These are phyloP conservation scores for Hypsizygus marmoreus DNA, from an alignment of 768 basidiomycete species.

Conservation along the genomic window DNA sequence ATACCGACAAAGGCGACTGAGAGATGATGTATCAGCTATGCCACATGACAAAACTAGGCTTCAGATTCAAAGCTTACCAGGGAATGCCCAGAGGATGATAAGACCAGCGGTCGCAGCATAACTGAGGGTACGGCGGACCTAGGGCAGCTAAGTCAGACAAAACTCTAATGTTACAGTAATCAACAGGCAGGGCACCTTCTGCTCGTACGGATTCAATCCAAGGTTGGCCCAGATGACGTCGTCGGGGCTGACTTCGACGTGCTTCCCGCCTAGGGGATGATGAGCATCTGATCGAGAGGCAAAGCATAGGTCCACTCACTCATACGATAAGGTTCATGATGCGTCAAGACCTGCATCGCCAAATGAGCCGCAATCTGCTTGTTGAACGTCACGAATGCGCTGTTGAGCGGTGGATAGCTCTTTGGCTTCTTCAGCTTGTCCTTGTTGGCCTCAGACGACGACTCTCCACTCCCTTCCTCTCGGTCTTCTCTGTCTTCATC, in stretches of 20 bases:
- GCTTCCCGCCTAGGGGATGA: constrained; percentile 45
- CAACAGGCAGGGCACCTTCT: constrained; percentile 40
- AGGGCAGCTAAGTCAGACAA: not conserved
- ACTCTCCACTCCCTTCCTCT: constrained; percentile 16
- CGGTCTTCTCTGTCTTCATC: constrained; percentile 9
- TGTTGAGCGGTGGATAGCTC: constrained; percentile 61
- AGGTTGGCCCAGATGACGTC: constrained; percentile 95
- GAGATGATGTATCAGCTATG: not conserved
- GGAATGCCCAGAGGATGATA: constrained; percentile 88
- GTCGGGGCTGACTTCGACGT: constrained; percentile 80
- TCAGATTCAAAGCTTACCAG: constrained; percentile 47
- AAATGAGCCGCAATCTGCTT: constrained; percentile 92
- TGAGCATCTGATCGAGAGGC: not conserved
- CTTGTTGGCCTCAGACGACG: too few relatives aligned
- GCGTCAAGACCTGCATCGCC: constrained; percentile 71
- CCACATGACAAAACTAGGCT: not conserved
- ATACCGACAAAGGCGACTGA: constrained; percentile 83
- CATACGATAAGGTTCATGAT: constrained; percentile 88
- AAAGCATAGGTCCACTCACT: constrained; percentile 27
- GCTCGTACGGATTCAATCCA: constrained; percentile 86
- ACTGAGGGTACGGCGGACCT: constrained; percentile 60
- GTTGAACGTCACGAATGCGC: constrained; percentile 90
- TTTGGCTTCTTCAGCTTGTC: constrained; percentile 33
- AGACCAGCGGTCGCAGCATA: constrained; percentile 78
- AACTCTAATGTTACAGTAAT: not conserved